Evolutionary conservation across 2,329 filamentous ascomycete genomes (phyloP).

Genomic region (Trichoderma afroharzianum): DNA sequence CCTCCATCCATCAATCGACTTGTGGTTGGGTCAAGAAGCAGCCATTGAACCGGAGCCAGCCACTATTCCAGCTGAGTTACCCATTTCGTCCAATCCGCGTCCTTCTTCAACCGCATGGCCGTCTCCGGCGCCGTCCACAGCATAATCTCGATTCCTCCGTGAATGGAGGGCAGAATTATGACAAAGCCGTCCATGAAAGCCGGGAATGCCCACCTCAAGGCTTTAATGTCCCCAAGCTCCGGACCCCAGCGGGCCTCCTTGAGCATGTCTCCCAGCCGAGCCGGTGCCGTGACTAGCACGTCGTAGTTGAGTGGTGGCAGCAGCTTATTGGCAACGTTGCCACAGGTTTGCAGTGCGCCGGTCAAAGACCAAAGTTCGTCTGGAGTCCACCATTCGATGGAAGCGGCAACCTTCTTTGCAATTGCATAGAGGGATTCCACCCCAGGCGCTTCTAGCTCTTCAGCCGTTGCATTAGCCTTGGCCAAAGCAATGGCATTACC

Average conservation of each 20-base stretch:
- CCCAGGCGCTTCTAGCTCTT: constrained; percentile 9
- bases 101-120: constrained; percentile 3
- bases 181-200: constrained; percentile 17
- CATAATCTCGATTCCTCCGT: constrained; percentile 17
- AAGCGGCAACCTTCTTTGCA: constrained; percentile 15
- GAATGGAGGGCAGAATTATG: constrained; percentile 13
- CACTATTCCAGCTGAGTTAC: constrained; percentile 17
- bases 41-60: not conserved
- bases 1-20: not conserved
- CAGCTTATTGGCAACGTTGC: constrained; percentile 11
- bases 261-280: constrained; percentile 15
- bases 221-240: constrained; percentile 15
- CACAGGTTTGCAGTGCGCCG: constrained; percentile 14
- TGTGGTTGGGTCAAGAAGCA: not conserved
- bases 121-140: constrained; percentile 18
- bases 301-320: constrained; percentile 15
- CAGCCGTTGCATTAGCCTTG: constrained; percentile 7
- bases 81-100: constrained; percentile 16
- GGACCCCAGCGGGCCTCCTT: constrained; percentile 9
- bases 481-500: constrained; percentile 17
- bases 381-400: constrained; percentile 16
- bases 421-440: constrained; percentile 11
- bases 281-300: constrained; percentile 13
- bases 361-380: constrained; percentile 17
- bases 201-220: constrained; percentile 16